phyloP scores from a whole-genome alignment of 495 filamentous ascomycete species.

The Hyphodiscus hymeniophilus region DNA sequence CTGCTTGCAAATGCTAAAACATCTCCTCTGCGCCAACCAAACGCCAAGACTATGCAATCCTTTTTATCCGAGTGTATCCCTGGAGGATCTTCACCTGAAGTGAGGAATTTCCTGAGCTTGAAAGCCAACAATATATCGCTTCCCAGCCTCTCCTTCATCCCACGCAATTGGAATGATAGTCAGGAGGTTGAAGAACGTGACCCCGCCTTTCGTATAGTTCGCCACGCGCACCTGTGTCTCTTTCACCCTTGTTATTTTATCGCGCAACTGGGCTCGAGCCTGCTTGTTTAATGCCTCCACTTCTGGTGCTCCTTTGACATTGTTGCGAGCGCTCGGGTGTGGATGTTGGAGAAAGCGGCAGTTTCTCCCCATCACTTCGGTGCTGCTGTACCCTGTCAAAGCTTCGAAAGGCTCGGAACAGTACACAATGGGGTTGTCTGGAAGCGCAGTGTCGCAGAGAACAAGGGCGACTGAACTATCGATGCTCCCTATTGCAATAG shows the following conservation, averaged over 20 bases:
- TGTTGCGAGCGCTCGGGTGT: conserved; percentile 6
- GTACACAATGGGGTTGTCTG: conserved; percentile 42
- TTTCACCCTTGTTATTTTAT: conserved; percentile 28
- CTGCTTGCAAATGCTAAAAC: too few species aligned
- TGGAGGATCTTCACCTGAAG: neutral
- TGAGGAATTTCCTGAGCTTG: conserved; percentile 13
- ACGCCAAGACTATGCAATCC: too few species aligned
- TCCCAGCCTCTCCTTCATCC: conserved; percentile 3
- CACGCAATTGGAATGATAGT: conserved; percentile 39
- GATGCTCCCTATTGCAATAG: conserved; percentile 36
- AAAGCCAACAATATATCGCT: conserved; percentile 36
- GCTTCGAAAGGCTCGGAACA: conserved; percentile 33
- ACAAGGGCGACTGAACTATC: conserved; percentile 39
- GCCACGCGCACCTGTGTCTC: conserved; percentile 36
- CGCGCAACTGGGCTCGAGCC: conserved; percentile 30
- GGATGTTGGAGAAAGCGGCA: conserved; percentile 47
- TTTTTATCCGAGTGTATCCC: too few species aligned
- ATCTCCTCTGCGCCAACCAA: too few species aligned
- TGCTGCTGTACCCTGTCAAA: conserved; percentile 35
- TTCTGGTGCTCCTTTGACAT: conserved; percentile 13
- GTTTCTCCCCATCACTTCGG: conserved; percentile 38
- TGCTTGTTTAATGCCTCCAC: too few species aligned
- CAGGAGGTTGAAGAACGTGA: conserved; percentile 36
- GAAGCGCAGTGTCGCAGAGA: conserved; percentile 36
- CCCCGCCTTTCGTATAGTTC: conserved; percentile 42